These are phyloP conservation scores for Clavariopsis aquatica DNA, from an alignment of 495 filamentous ascomycete genomes.

Conservation along the genomic window DNA sequence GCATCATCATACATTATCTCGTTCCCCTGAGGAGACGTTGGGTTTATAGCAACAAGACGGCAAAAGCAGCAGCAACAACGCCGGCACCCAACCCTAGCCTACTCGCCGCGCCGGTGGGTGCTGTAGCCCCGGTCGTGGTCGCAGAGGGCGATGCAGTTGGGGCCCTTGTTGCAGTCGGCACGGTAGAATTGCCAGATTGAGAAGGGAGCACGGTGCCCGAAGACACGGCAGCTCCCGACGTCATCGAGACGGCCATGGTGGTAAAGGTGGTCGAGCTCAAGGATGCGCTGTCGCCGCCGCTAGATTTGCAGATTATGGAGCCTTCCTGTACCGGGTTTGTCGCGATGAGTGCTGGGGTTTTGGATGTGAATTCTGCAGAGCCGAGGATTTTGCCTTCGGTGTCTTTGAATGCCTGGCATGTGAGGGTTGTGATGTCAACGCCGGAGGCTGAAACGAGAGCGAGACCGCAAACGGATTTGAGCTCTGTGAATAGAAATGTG, in stretches of 20 bases:
- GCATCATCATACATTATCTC: neutral
- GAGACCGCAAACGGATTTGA: slow-evolving; percentile 33
- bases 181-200: neutral
- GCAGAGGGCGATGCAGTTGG: neutral
- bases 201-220: neutral
- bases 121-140: neutral
- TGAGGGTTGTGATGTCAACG: slow-evolving; percentile 10
- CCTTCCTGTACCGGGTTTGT: slow-evolving; percentile 31
- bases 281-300: neutral
- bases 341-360: slow-evolving; percentile 22
- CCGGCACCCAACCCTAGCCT: neutral
- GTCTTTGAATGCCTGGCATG: slow-evolving; percentile 31
- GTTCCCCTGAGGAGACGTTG: too few species aligned
- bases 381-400: slow-evolving; percentile 17
- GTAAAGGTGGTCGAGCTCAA: neutral
- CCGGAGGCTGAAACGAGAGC: slow-evolving; percentile 23
- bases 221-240: neutral
- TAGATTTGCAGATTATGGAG: slow-evolving; percentile 11
- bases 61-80: slow-evolving; percentile 7
- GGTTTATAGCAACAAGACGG: slow-evolving; percentile 7
- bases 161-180: neutral
- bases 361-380: slow-evolving; percentile 11
- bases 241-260: neutral
- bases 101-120: neutral
- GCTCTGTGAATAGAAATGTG: slow-evolving; percentile 19